Percentiles rank a stretch among this genome's conserved stretches.
These are phyloP conservation scores for Suillus hirtellus DNA, from an alignment of 768 basidiomycete genomes.

Conservation along the genomic window DNA sequence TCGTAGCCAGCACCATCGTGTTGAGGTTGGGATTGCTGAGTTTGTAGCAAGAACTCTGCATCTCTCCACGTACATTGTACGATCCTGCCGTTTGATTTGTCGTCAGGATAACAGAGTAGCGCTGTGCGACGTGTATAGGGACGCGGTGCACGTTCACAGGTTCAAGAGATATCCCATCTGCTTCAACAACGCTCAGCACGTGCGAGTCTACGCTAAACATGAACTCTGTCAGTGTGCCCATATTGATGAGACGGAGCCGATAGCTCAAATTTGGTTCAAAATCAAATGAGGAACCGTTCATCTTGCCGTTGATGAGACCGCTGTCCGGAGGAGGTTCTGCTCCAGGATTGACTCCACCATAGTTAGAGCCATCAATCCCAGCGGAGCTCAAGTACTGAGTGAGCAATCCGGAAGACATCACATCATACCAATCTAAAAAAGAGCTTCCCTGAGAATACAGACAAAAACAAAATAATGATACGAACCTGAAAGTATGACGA, in stretches of 20 bases:
- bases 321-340: slow-evolving; percentile 41
- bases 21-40: slow-evolving; percentile 30
- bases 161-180: slow-evolving; percentile 45
- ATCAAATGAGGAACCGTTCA: slow-evolving; percentile 26
- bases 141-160: slow-evolving; percentile 42
- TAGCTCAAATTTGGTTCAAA: slow-evolving; percentile 39
- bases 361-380: slow-evolving; percentile 30
- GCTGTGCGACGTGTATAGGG: slow-evolving; percentile 46
- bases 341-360: slow-evolving; percentile 30
- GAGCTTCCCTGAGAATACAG: background rate
- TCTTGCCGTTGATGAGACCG: slow-evolving; percentile 37
- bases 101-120: slow-evolving; percentile 48
- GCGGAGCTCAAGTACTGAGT: slow-evolving; percentile 29
- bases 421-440: slow-evolving; percentile 34
- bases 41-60: slow-evolving; percentile 36
- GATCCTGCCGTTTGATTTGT: slow-evolving; percentile 40
- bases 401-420: slow-evolving; percentile 31
- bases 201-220: slow-evolving; percentile 49
- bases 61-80: slow-evolving; percentile 39
- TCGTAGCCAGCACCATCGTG: slow-evolving; percentile 29
- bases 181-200: slow-evolving; percentile 47
- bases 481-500: slow-evolving; percentile 38
- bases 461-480: slow-evolving; percentile 12
- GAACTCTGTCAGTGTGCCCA: slow-evolving; percentile 47
- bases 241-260: slow-evolving; percentile 50